A percentile compares a stretch with the other conserved stretches of the same genome.
Conservation (phyloP, 441 rosid genomes). For the Flueggea neowawraea region DNA sequence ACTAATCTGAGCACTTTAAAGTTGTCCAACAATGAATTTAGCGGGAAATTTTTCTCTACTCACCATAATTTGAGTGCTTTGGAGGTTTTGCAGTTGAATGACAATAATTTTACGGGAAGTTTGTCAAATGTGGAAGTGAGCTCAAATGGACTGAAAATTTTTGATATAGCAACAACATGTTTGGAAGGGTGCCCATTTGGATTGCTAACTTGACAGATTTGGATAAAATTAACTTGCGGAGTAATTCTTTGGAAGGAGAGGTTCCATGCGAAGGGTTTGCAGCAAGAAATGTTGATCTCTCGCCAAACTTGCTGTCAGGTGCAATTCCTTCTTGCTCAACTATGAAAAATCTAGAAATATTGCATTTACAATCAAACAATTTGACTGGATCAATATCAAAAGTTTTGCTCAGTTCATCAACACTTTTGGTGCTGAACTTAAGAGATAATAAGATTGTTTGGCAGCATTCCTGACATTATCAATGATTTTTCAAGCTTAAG, state of each 20-base stretch:
- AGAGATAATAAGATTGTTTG: not conserved
- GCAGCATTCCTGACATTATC: not conserved
- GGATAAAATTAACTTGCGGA: not conserved
- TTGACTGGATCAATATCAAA: not conserved
- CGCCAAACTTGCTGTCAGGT: not conserved
- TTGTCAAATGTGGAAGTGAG: not conserved
- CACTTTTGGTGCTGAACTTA: not conserved
- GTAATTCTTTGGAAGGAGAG: not conserved
- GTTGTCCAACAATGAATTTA: not conserved
- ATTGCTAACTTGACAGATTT: not conserved
- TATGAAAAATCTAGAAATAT: not conserved
- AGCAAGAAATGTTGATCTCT: not conserved
- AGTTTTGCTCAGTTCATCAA: not conserved
- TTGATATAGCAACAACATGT: slow-evolving; percentile 4
- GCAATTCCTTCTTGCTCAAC: not conserved
- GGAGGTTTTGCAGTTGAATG: not conserved
- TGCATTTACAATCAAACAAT: not conserved
- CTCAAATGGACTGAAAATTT: not conserved
- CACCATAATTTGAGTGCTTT: not conserved
- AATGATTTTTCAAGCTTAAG: not conserved
- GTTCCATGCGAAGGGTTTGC: not conserved
- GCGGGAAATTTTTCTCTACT: not conserved
- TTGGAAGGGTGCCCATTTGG: not conserved
- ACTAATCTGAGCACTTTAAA: not conserved
- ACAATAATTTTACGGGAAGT: not conserved